Conservation (phyloP, 768 basidiomycete species). For the Calocybe indica region DNA sequence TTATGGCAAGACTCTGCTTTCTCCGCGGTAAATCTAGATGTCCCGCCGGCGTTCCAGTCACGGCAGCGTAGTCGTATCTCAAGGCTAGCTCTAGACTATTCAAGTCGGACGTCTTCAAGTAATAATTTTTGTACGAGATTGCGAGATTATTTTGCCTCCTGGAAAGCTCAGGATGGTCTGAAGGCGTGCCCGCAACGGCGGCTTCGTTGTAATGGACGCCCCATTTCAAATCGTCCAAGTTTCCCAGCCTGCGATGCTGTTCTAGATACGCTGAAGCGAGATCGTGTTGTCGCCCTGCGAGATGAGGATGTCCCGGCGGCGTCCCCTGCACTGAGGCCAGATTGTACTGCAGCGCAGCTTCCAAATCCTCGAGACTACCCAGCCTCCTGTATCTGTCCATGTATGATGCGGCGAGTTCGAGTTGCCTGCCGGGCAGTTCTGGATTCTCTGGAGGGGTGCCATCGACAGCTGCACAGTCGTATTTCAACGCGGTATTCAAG, state of each 20-base stretch:
- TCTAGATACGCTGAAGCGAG: too few relatives aligned
- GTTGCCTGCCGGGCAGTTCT: too few relatives aligned
- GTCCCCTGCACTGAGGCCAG: too few relatives aligned
- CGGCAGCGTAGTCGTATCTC: background rate
- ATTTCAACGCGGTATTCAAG: too few relatives aligned
- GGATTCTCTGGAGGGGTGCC: too few relatives aligned
- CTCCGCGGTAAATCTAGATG: conserved; percentile 3
- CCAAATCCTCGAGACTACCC: too few relatives aligned
- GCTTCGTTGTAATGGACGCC: background rate
- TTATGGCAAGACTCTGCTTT: background rate
- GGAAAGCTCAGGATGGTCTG: conserved; percentile 1
- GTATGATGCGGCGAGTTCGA: too few relatives aligned
- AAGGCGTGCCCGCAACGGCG: background rate
- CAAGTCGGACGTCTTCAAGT: background rate
- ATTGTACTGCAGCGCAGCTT: too few relatives aligned
- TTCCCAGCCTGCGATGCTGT: background rate
- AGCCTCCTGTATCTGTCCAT: too few relatives aligned
- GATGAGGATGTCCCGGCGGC: too few relatives aligned
- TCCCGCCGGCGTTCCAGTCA: background rate
- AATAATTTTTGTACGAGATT: background rate
- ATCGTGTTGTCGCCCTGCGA: too few relatives aligned
- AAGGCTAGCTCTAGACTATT: conserved; percentile 3
- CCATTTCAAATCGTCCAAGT: conserved; percentile 1
- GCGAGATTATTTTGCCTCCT: conserved; percentile 1
- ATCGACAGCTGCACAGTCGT: too few relatives aligned